These are phyloP conservation scores for Eucalyptus brandiana DNA, from an alignment of 345 rosid genomes.

Conservation along the genomic window DNA sequence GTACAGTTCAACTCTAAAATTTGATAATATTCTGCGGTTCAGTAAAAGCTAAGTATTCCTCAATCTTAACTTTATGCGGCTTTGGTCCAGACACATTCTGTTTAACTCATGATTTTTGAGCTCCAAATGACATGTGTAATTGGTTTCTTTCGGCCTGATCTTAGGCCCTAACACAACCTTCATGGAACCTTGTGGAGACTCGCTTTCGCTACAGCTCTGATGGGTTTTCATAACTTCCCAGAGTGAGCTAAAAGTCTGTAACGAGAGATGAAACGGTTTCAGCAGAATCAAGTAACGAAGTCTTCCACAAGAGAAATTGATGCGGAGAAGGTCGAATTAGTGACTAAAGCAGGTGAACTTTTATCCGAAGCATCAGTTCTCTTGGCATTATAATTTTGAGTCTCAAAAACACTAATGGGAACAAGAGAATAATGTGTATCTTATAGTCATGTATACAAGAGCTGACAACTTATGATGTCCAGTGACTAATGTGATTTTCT, in stretches of 20 bases:
- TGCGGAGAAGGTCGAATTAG: slow-evolving; percentile 6
- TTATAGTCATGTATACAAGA: not conserved
- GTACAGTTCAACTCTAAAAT: not conserved
- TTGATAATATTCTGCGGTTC: not conserved
- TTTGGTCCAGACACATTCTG: not conserved
- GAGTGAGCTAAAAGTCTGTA: not conserved
- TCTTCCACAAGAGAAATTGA: not conserved
- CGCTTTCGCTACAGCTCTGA: no score
- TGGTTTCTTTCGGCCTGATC: not conserved
- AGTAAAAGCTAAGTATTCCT: not conserved
- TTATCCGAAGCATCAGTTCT: not conserved
- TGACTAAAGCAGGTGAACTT: slow-evolving; percentile 28
- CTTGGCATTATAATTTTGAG: not conserved
- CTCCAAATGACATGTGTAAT: not conserved
- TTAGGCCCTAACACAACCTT: no score
- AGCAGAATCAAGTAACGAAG: not conserved
- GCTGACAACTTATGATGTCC: not conserved
- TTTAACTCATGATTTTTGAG: not conserved
- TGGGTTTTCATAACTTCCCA: no score
- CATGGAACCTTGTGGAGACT: no score
- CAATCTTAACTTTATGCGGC: not conserved
- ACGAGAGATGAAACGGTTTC: not conserved
- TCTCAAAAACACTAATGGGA: not conserved
- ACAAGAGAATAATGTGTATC: not conserved
- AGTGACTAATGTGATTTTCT: not conserved